A percentile compares a stretch with the other conserved stretches of the same genome.
These are phyloP conservation scores for Cerrena zonata DNA, from an alignment of 1,284 basidiomycete species.

Conservation along the genomic window DNA sequence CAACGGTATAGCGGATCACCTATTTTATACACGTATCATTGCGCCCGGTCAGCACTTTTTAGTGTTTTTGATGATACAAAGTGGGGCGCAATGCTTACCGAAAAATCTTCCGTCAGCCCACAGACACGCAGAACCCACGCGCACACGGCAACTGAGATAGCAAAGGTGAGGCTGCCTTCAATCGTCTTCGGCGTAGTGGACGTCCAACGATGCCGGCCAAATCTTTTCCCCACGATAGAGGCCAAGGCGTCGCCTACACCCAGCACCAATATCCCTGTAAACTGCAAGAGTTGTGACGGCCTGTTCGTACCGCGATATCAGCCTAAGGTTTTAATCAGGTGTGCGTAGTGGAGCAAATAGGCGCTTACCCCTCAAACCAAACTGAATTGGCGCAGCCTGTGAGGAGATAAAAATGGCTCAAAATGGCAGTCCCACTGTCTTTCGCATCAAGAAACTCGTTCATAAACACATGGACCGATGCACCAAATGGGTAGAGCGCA, in stretches of 20 bases:
- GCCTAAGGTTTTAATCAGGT: not conserved
- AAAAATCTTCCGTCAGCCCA: slow-evolving; percentile 68
- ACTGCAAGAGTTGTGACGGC: slow-evolving; percentile 66
- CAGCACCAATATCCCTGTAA: slow-evolving; percentile 86
- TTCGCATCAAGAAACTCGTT: slow-evolving; percentile 95
- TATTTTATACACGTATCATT: slow-evolving; percentile 23
- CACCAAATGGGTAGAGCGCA: slow-evolving; percentile 94
- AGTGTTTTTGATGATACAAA: not conserved
- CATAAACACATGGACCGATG: slow-evolving; percentile 91
- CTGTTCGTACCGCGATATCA: no score
- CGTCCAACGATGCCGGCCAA: slow-evolving; percentile 82
- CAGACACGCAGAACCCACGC: slow-evolving; percentile 68
- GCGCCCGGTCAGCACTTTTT: not conserved
- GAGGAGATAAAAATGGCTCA: slow-evolving; percentile 95
- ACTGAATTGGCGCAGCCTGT: slow-evolving; percentile 90
- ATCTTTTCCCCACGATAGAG: slow-evolving; percentile 82
- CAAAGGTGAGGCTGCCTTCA: slow-evolving; percentile 85
- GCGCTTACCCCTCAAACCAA: slow-evolving; percentile 90
- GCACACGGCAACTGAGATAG: slow-evolving; percentile 61
- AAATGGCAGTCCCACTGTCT: slow-evolving; percentile 91
- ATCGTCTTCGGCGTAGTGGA: slow-evolving; percentile 80
- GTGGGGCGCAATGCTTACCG: slow-evolving; percentile 48
- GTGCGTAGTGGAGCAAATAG: slow-evolving; percentile 6
- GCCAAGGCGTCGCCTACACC: slow-evolving; percentile 94
- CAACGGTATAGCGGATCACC: slow-evolving; percentile 50